Percentiles rank a stretch among this genome's conserved stretches.
These are phyloP conservation scores for Uncinocarpus reesii DNA, from an alignment of 2,329 filamentous ascomycete genomes.

Conservation along the genomic window DNA sequence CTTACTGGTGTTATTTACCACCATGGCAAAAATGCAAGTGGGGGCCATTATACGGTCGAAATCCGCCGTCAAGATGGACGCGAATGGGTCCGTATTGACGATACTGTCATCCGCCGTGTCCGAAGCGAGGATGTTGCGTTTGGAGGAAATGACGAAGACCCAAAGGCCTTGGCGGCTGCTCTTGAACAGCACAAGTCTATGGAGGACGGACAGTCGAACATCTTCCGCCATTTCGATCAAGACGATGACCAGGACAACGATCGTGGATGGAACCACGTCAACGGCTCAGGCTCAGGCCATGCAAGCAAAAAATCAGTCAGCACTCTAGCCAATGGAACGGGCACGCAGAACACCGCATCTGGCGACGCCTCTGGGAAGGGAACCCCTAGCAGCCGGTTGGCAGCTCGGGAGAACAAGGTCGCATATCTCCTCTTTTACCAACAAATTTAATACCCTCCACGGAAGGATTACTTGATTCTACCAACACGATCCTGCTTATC, in stretches of 20 bases:
- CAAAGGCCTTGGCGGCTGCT: slow-evolving; percentile 54
- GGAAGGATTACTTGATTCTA: not conserved
- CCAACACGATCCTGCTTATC: not conserved
- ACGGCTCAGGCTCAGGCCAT: slow-evolving; percentile 43
- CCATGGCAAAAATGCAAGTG: slow-evolving; percentile 91
- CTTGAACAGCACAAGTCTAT: slow-evolving; percentile 50
- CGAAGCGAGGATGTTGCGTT: slow-evolving; percentile 81
- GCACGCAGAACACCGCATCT: slow-evolving; percentile 43
- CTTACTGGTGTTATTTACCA: slow-evolving; percentile 91
- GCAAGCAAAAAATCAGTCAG: slow-evolving; percentile 60
- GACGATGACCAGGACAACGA: slow-evolving; percentile 58
- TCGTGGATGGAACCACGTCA: slow-evolving; percentile 73
- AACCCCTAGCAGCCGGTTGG: slow-evolving; percentile 47
- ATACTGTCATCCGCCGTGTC: slow-evolving; percentile 78
- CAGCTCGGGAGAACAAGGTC: slow-evolving; percentile 83
- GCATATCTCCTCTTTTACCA: slow-evolving; percentile 96
- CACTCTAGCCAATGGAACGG: slow-evolving; percentile 45
- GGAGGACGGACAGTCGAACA: slow-evolving; percentile 49
- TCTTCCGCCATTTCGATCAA: slow-evolving; percentile 58
- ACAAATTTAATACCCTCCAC: slow-evolving; percentile 41
- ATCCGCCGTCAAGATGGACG: slow-evolving; percentile 85
- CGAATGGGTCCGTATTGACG: slow-evolving; percentile 93
- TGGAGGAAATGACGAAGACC: slow-evolving; percentile 69
- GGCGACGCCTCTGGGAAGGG: slow-evolving; percentile 48
- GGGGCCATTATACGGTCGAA: slow-evolving; percentile 97